Conservation (phyloP, 306 rosid genomes). For the Bauhinia variegata region DNA sequence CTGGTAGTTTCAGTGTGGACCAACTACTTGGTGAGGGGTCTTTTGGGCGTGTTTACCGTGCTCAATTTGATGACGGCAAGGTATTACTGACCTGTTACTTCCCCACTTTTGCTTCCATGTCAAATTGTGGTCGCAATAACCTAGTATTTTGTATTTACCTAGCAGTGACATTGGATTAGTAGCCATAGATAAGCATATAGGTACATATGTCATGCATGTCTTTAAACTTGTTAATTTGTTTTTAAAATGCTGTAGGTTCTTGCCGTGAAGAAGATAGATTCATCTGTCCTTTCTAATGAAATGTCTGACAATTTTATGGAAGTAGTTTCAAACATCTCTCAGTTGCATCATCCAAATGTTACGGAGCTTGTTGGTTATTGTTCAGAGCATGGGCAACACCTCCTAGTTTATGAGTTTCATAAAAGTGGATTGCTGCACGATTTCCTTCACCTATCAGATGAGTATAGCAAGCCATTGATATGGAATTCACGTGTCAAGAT, state of each 20-base stretch:
- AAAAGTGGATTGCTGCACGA: constrained; percentile 87
- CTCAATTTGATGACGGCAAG: constrained; percentile 89
- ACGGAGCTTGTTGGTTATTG: constrained; percentile 95
- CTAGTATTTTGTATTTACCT: constrained; percentile 4
- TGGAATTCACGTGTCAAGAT: constrained; percentile 97
- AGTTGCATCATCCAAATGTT: constrained; percentile 86
- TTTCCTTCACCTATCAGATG: constrained; percentile 84
- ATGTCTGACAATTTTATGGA: constrained; percentile 71
- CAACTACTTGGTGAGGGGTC: constrained; percentile 92
- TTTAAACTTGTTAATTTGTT: constrained; percentile 8
- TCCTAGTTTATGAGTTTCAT: constrained; percentile 82
- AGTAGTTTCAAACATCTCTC: constrained; percentile 71
- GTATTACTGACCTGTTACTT: constrained; percentile 43
- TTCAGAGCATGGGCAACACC: constrained; percentile 89
- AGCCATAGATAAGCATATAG: not conserved
- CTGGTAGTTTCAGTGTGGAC: constrained; percentile 91
- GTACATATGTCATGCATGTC: too few species aligned
- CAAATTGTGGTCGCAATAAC: constrained; percentile 21
- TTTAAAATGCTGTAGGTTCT: constrained; percentile 60
- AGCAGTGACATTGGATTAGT: constrained; percentile 14
- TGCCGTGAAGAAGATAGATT: constrained; percentile 93
- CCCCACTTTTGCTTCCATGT: constrained; percentile 17
- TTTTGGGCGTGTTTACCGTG: constrained; percentile 93
- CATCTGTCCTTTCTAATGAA: constrained; percentile 63
- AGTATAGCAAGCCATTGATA: constrained; percentile 83